A percentile compares a stretch with the other conserved stretches of the same genome.
Conservation (phyloP, 495 filamentous ascomycete species). For the Eremomyces bilateralis region DNA sequence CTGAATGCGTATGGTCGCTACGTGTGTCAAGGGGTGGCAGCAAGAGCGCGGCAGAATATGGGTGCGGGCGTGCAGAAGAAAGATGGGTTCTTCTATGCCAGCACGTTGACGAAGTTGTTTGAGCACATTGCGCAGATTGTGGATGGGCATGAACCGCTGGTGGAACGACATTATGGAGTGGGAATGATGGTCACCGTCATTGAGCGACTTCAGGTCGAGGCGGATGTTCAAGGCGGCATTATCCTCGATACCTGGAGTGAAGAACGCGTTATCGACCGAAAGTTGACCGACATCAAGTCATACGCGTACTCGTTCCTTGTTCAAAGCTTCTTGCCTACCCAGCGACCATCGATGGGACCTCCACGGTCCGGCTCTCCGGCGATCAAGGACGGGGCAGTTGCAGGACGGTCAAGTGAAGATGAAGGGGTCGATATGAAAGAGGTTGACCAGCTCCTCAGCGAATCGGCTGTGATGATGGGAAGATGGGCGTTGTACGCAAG, state of each 20-base stretch:
- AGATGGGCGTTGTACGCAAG: constrained; percentile 83
- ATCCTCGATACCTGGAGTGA: constrained; percentile 89
- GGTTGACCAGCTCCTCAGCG: constrained; percentile 64
- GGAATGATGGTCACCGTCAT: constrained; percentile 94
- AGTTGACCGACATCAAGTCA: constrained; percentile 80
- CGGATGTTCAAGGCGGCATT: constrained; percentile 93
- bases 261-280: constrained; percentile 61
- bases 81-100: constrained; percentile 79
- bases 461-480: constrained; percentile 76
- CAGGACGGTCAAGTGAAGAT: constrained; percentile 41
- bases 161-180: constrained; percentile 78
- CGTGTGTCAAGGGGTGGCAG: constrained; percentile 81
- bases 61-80: constrained; percentile 29
- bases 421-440: constrained; percentile 92
- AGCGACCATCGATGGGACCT: constrained; percentile 17
- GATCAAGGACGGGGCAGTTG: constrained; percentile 27
- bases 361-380: constrained; percentile 44
- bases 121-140: constrained; percentile 95
- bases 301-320: constrained; percentile 95
- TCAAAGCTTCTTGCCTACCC: constrained; percentile 68
- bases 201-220: constrained; percentile 79
- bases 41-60: constrained; percentile 57
- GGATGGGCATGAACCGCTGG: constrained; percentile 68
- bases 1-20: constrained; percentile 88
- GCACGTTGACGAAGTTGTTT: constrained; percentile 74